Conservation (phyloP, 164 flowering plant species). For the Piper betle region DNA sequence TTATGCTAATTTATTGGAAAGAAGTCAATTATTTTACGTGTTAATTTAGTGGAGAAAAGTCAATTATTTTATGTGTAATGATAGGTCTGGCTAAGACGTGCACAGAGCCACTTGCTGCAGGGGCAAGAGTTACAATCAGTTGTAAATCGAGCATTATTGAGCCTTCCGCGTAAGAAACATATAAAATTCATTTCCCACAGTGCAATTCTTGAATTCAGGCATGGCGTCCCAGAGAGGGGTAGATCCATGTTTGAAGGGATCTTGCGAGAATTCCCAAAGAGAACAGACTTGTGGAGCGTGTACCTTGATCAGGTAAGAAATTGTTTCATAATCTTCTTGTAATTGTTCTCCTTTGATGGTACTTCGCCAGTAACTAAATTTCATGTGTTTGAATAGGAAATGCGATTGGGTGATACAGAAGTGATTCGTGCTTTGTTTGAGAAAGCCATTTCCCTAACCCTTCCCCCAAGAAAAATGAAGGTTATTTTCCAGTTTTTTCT, state of each 20-base stretch:
- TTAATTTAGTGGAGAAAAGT: background rate
- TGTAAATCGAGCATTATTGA: constrained; percentile 49
- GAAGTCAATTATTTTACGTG: background rate
- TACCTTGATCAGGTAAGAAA: constrained; percentile 75
- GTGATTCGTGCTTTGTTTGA: constrained; percentile 70
- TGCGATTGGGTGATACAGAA: constrained; percentile 58
- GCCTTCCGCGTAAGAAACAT: constrained; percentile 68
- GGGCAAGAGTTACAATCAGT: constrained; percentile 40
- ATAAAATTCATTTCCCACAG: constrained; percentile 66
- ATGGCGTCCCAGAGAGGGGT: constrained; percentile 76
- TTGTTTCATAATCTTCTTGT: background rate
- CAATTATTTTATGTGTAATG: constrained; percentile 1
- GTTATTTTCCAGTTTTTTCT: constrained; percentile 15
- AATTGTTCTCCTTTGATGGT: background rate
- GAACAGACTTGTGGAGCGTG: constrained; percentile 85
- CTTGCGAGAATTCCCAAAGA: constrained; percentile 73
- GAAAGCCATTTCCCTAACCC: constrained; percentile 66
- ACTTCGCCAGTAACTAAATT: background rate
- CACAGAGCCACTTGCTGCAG: constrained; percentile 40
- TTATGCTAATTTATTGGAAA: background rate
- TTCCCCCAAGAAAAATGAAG: constrained; percentile 73
- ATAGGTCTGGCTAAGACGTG: constrained; percentile 72
- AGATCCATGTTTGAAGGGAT: constrained; percentile 78
- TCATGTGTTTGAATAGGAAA: constrained; percentile 37
- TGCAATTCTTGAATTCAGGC: constrained; percentile 73